Evolutionary conservation across 805 yeast genomes (phyloP).

Genomic region (Candida pini): DNA sequence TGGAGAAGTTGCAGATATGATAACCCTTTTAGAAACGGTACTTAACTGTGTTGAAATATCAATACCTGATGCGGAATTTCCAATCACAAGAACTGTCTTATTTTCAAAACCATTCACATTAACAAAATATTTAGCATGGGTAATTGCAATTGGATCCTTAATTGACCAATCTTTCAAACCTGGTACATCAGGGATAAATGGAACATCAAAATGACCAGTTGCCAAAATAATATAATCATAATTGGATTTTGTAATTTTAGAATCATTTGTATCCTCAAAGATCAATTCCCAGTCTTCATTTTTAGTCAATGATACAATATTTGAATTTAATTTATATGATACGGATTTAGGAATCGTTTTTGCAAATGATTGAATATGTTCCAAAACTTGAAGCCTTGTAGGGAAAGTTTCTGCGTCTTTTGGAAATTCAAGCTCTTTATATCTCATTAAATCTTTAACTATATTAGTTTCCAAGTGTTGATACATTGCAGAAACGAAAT

Average conservation of each 20-base stretch:
- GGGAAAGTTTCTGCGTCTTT: conserved; percentile 49
- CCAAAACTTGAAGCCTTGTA: conserved; percentile 50
- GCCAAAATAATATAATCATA: conserved; percentile 38
- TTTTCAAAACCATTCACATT: conserved; percentile 27
- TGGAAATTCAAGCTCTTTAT: conserved; percentile 26
- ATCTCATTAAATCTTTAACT: conserved; percentile 27
- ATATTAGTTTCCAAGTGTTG: conserved; percentile 31
- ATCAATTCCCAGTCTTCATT: conserved; percentile 23
- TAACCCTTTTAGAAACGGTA: conserved; percentile 25
- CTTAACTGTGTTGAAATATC: conserved; percentile 40
- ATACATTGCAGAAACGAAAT: conserved; percentile 30
- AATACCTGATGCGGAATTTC: conserved; percentile 65
- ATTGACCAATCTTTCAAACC: conserved; percentile 34
- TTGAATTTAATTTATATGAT: conserved; percentile 31
- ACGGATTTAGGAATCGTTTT: conserved; percentile 36
- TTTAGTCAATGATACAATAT: conserved; percentile 39
- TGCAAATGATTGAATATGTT: conserved; percentile 56
- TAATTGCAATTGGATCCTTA: conserved; percentile 26
- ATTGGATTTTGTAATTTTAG: neutral
- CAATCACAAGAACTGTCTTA: conserved; percentile 31
- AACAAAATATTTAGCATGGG: conserved; percentile 42
- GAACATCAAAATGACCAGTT: conserved; percentile 44
- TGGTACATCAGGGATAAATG: conserved; percentile 37
- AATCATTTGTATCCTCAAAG: conserved; percentile 5
- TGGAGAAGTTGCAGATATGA: conserved; percentile 25